Conservation (phyloP, 1,139 yeast species). For the Kodamaea derodonti region DNA sequence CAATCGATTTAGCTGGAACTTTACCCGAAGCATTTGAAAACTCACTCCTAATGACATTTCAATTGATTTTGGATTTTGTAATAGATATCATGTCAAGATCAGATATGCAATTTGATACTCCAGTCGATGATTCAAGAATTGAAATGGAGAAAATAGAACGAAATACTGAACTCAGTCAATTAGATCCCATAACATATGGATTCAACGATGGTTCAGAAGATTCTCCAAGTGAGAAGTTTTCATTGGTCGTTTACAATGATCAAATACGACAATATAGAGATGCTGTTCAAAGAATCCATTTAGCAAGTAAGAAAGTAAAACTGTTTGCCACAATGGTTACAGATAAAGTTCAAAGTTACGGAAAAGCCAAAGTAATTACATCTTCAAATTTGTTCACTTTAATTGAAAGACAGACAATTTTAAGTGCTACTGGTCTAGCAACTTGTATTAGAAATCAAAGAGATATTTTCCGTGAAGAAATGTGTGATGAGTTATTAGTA, state of each 20-base stretch:
- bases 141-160: constrained; percentile 20
- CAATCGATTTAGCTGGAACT: constrained; percentile 8
- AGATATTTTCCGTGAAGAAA: constrained; percentile 76
- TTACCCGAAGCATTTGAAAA: constrained; percentile 34
- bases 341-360: constrained; percentile 55
- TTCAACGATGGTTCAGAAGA: constrained; percentile 27
- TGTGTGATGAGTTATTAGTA: constrained; percentile 65
- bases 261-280: constrained; percentile 73
- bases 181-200: constrained; percentile 33
- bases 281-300: constrained; percentile 61
- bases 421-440: constrained; percentile 60
- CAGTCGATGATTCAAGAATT: constrained; percentile 42
- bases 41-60: constrained; percentile 44
- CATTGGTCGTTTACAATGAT: constrained; percentile 69
- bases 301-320: constrained; percentile 61
- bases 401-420: constrained; percentile 48
- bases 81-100: constrained; percentile 63
- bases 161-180: constrained; percentile 25
- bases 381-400: constrained; percentile 51
- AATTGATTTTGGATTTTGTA: constrained; percentile 62
- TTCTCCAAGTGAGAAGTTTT: constrained; percentile 48
- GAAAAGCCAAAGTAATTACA: constrained; percentile 65
- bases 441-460: constrained; percentile 64
- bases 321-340: constrained; percentile 77
- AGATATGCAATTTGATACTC: constrained; percentile 32